A percentile compares a stretch with the other conserved stretches of the same genome.
These are phyloP conservation scores for Microdochium bolleyi DNA, from an alignment of 2,329 filamentous ascomycete genomes.

Conservation along the genomic window DNA sequence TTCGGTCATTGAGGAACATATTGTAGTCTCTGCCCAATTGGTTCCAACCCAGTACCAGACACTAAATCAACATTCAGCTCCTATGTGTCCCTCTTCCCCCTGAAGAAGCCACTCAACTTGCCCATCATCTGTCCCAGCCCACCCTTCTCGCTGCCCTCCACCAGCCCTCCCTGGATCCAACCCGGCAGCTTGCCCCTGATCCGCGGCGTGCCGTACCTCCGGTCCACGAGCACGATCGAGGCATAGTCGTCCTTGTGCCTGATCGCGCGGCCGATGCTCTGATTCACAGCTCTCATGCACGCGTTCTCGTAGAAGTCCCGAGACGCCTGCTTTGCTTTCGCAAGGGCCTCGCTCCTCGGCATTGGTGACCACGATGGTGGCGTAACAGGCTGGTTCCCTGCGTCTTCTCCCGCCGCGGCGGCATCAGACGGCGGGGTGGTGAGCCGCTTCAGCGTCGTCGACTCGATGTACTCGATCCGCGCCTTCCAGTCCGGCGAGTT, in stretches of 20 bases:
- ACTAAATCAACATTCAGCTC: background rate
- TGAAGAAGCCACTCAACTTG: constrained; percentile 49
- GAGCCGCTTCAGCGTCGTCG: constrained; percentile 36
- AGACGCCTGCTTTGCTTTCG: constrained; percentile 45
- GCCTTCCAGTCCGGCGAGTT: constrained; percentile 88
- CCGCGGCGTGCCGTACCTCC: constrained; percentile 64
- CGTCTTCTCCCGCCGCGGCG: constrained; percentile 3
- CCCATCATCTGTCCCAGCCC: constrained; percentile 53
- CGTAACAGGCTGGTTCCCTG: background rate
- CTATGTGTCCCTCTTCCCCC: constrained; percentile 31
- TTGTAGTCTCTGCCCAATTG: too few relatives aligned
- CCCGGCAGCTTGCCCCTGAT: constrained; percentile 75
- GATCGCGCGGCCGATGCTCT: constrained; percentile 90
- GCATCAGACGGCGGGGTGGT: constrained; percentile 4
- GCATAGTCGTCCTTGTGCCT: constrained; percentile 85
- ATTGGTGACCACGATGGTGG: constrained; percentile 2
- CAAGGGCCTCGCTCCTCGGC: constrained; percentile 21
- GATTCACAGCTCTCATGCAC: constrained; percentile 95
- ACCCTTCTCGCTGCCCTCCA: constrained; percentile 36
- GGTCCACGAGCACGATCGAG: constrained; percentile 77
- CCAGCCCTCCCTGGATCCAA: constrained; percentile 75
- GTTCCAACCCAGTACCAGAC: too few relatives aligned
- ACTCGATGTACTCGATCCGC: constrained; percentile 79
- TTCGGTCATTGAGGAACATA: too few relatives aligned
- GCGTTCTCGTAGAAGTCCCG: constrained; percentile 87